phyloP scores from a whole-genome alignment of 768 basidiomycete species.

The Mrakia gelida region DNA sequence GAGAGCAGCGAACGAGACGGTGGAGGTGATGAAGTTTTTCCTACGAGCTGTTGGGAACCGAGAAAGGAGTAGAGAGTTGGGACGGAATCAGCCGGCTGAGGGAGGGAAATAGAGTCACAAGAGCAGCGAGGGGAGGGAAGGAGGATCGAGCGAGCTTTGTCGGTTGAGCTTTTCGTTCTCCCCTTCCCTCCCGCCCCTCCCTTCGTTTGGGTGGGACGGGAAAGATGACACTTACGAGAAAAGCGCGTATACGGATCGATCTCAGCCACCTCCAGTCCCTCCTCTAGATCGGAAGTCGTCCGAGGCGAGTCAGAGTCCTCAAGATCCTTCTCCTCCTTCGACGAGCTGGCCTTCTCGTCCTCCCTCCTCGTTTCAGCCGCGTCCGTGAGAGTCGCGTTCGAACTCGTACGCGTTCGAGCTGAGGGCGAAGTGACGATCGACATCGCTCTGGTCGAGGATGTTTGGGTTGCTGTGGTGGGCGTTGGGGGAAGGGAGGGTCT shows the following conservation, averaged over 20 bases:
- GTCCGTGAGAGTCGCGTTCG: neutral
- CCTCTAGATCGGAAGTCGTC: neutral
- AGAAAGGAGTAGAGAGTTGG: neutral
- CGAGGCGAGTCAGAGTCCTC: neutral
- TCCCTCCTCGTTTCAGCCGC: neutral
- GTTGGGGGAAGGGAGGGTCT: neutral
- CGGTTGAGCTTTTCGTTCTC: neutral
- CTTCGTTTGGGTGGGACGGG: neutral
- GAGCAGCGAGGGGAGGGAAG: neutral
- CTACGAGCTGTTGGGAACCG: neutral
- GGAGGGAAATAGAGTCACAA: neutral
- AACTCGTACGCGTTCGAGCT: neutral
- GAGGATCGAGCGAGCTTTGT: neutral
- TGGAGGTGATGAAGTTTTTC: conserved; percentile 56
- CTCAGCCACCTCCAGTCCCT: neutral
- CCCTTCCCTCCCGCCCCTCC: neutral
- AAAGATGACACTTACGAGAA: neutral
- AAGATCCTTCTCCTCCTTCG: neutral
- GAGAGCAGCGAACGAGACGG: conserved; percentile 61
- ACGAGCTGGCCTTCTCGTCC: neutral
- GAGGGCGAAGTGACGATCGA: neutral
- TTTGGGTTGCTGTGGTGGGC: neutral
- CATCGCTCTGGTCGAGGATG: neutral
- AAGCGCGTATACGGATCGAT: neutral
- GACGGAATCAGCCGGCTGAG: neutral